Evolutionary conservation across 1,284 basidiomycete species (phyloP).

Genomic region (Anthracocystis panici-leucophaei): DNA sequence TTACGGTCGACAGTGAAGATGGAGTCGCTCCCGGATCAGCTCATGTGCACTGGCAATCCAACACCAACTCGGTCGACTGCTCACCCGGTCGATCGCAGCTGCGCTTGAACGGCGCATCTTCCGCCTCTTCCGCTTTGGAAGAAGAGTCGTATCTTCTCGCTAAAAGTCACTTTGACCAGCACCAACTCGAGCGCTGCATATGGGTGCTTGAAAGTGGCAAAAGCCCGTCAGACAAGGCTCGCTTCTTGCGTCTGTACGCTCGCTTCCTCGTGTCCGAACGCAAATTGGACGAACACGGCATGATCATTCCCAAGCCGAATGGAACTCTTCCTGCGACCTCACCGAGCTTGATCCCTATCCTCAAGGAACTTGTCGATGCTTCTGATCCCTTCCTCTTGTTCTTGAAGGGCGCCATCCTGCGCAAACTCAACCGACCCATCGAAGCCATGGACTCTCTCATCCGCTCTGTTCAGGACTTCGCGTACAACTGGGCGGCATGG

Average conservation of each 20-base stretch:
- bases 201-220: constrained; percentile 66
- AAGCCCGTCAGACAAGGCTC: constrained; percentile 73
- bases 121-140: constrained; percentile 53
- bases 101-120: neutral
- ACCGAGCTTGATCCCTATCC: constrained; percentile 51
- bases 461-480: constrained; percentile 81
- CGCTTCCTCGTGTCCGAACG: constrained; percentile 75
- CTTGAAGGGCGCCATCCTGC: constrained; percentile 67
- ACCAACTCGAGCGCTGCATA: constrained; percentile 83
- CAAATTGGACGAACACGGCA: constrained; percentile 57
- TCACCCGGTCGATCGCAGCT: constrained; percentile 32
- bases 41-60: constrained; percentile 53
- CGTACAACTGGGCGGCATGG: constrained; percentile 98
- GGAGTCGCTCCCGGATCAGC: constrained; percentile 40
- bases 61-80: constrained; percentile 44
- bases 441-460: constrained; percentile 87
- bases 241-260: constrained; percentile 84
- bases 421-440: constrained; percentile 63
- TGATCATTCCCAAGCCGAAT: constrained; percentile 50
- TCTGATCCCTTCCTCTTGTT: constrained; percentile 63
- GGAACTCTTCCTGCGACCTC: constrained; percentile 49
- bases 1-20: constrained; percentile 46
- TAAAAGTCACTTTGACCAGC: constrained; percentile 80
- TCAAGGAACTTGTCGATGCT: constrained; percentile 60
- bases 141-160: constrained; percentile 77